Conservation (phyloP, 2,329 filamentous ascomycete genomes). For the Fusarium sp. region DNA sequence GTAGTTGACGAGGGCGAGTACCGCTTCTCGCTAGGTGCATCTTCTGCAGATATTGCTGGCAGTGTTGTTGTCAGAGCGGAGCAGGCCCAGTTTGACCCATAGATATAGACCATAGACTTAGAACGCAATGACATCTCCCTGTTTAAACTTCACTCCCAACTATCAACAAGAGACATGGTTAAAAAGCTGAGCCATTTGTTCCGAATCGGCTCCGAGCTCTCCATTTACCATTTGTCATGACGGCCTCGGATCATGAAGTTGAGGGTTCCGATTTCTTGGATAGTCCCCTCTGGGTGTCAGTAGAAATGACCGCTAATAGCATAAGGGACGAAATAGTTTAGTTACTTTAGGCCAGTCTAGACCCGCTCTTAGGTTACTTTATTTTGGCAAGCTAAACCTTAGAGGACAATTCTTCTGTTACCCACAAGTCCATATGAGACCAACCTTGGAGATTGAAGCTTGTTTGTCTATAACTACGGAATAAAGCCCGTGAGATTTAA, state of each 20-base stretch:
- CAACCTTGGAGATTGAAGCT: not conserved
- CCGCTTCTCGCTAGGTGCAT: slow-evolving; percentile 44
- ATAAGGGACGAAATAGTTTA: too few species aligned
- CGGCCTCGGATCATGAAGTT: not conserved
- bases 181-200: not conserved
- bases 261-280: not conserved
- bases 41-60: slow-evolving; percentile 38
- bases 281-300: too few species aligned
- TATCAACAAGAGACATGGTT: not conserved
- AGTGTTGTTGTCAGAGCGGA: not conserved
- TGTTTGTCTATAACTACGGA: too few species aligned
- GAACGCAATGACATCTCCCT: too few species aligned
- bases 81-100: slow-evolving; percentile 6
- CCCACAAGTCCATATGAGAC: not conserved
- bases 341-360: too few species aligned
- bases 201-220: not conserved
- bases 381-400: too few species aligned
- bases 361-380: too few species aligned
- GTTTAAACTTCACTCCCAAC: too few species aligned
- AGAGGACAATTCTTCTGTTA: too few species aligned
- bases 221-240: not conserved
- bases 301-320: too few species aligned
- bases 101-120: not conserved
- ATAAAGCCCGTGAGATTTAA: too few species aligned
- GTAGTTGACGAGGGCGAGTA: slow-evolving; percentile 46